Evolutionary conservation across 108 stramenopile genomes (phyloP).

Genomic region (Asterionellopsis glacialis): DNA sequence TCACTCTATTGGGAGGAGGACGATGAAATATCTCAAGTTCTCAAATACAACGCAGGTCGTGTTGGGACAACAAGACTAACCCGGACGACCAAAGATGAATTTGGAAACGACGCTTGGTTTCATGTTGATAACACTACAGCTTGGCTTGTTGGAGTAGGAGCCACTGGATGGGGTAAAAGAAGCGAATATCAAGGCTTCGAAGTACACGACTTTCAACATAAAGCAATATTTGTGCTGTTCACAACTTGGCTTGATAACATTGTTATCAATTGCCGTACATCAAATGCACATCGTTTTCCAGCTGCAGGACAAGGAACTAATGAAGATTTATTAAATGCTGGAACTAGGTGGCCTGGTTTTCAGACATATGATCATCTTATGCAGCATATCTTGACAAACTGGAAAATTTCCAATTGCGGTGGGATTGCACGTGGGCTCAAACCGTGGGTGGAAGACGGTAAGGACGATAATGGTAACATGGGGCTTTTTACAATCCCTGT

Average conservation of each 20-base stretch:
- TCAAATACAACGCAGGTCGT: slow-evolving; percentile 31
- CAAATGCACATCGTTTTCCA: slow-evolving; percentile 9
- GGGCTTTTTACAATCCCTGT: too few species aligned
- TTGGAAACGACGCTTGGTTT: slow-evolving; percentile 1
- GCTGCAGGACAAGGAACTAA: neutral
- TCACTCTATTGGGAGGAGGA: slow-evolving; percentile 26
- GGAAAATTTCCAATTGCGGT: too few species aligned
- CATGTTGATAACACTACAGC: slow-evolving; percentile 20
- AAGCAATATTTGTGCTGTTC: slow-evolving; percentile 15
- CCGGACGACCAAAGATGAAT: slow-evolving; percentile 2
- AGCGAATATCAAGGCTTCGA: slow-evolving; percentile 27
- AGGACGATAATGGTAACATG: too few species aligned
- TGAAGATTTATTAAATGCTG: too few species aligned
- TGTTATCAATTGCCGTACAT: slow-evolving; percentile 25
- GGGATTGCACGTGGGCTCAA: too few species aligned
- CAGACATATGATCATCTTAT: slow-evolving; percentile 28
- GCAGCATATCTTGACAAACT: slow-evolving; percentile 30
- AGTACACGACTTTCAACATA: slow-evolving; percentile 21
- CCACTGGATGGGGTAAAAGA: slow-evolving; percentile 19
- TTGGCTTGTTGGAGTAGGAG: slow-evolving; percentile 12
- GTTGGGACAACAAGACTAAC: neutral
- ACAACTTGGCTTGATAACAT: slow-evolving; percentile 31
- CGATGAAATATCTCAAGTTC: neutral
- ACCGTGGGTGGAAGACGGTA: too few species aligned
- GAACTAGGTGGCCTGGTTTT: slow-evolving; percentile 14